Conservation (phyloP, 768 basidiomycete species). For the Tylopilus intermedius region DNA sequence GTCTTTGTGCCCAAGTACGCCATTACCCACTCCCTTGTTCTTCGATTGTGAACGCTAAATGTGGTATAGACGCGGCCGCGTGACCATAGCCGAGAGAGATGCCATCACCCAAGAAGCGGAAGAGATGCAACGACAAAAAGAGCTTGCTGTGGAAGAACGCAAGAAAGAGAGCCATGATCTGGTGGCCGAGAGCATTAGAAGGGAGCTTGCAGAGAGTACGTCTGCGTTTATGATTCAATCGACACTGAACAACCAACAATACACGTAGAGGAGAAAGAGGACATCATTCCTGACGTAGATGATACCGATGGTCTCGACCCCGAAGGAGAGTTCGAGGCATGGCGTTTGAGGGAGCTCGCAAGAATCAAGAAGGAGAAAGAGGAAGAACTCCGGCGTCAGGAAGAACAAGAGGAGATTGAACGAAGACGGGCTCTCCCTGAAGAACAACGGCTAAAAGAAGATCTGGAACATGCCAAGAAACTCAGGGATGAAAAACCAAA, state of each 20-base stretch:
- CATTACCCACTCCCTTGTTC: not conserved
- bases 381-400: constrained; percentile 71
- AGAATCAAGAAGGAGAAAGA: constrained; percentile 94
- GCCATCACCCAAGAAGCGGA: constrained; percentile 68
- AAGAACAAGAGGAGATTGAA: constrained; percentile 89
- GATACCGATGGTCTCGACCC: constrained; percentile 94
- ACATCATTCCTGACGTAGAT: constrained; percentile 80
- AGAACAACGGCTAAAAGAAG: constrained; percentile 87
- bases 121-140: constrained; percentile 63
- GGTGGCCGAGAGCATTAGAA: constrained; percentile 88
- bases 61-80: constrained; percentile 60
- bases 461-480: constrained; percentile 80
- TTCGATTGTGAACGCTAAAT: constrained; percentile 1
- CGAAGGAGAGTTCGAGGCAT: constrained; percentile 87
- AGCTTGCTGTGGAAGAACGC: constrained; percentile 74
- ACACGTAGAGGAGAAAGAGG: constrained; percentile 78
- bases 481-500: constrained; percentile 84
- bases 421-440: constrained; percentile 89
- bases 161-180: constrained; percentile 86
- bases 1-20: constrained; percentile 92
- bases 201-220: constrained; percentile 90
- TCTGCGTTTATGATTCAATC: constrained; percentile 11
- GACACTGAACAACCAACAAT: constrained; percentile 1
- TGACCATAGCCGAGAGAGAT: constrained; percentile 67
- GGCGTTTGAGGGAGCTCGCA: constrained; percentile 90